Percentiles rank a stretch among this genome's conserved stretches.
phyloP scores from a whole-genome alignment of 441 rosid genomes.

The Daphne laureola region DNA sequence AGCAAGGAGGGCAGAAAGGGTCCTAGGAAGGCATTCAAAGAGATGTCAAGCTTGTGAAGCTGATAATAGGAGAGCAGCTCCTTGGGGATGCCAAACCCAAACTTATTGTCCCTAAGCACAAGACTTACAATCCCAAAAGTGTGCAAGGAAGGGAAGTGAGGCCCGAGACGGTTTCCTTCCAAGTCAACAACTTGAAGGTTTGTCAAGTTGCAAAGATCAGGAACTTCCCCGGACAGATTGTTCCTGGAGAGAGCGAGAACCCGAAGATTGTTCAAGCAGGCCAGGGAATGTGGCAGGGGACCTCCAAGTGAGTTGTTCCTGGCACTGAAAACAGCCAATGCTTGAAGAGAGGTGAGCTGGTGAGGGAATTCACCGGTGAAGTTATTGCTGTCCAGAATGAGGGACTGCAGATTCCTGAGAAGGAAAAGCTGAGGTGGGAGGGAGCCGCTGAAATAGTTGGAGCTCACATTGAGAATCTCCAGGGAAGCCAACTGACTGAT shows the following conservation, averaged over 20 bases:
- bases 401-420: slow-evolving; percentile 37
- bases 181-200: slow-evolving; percentile 56
- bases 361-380: slow-evolving; percentile 40
- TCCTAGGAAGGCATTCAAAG: slow-evolving; percentile 46
- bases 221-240: slow-evolving; percentile 40
- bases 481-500: slow-evolving; percentile 36
- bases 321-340: slow-evolving; percentile 42
- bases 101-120: slow-evolving; percentile 40
- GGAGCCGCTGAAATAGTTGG: slow-evolving; percentile 38
- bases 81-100: slow-evolving; percentile 32
- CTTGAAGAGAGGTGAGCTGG: slow-evolving; percentile 30
- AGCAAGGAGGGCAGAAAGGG: slow-evolving; percentile 38
- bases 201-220: slow-evolving; percentile 32
- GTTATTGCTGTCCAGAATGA: slow-evolving; percentile 40
- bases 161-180: slow-evolving; percentile 41
- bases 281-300: slow-evolving; percentile 33
- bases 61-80: slow-evolving; percentile 29
- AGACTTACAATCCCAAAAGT: slow-evolving; percentile 24
- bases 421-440: slow-evolving; percentile 39
- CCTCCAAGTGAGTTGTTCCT: slow-evolving; percentile 48
- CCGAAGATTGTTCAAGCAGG: slow-evolving; percentile 29
- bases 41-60: slow-evolving; percentile 51
- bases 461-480: slow-evolving; percentile 55
- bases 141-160: slow-evolving; percentile 38
- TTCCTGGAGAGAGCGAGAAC: slow-evolving; percentile 33